Base-by-base conservation (phyloP, 2,329 filamentous ascomycete species). In the Alternaria triticina region DNA sequence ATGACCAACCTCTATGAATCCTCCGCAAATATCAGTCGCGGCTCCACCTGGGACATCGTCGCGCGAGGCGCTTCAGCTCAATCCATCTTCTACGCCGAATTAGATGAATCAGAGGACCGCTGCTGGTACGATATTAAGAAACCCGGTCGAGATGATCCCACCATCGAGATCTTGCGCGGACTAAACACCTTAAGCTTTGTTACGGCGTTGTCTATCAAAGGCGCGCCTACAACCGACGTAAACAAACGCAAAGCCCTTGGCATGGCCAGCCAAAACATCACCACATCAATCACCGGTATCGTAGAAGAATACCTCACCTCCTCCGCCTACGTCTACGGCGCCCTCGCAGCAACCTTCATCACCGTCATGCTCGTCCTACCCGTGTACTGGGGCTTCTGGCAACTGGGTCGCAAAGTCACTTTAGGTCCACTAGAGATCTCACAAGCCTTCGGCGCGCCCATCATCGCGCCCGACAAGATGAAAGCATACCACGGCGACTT, bases 341-440 rank as follows among this genome's bases (percentile, higher is more conserved):
- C 77, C 3, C 65, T 79, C 5, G 72, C 68, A 20, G 72, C 72
- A 12, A 76, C 72, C 11, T 50, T 79, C 33, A 49, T 74, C 50
- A 78, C 74, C n/a, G 64, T 80, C 4, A 27, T 77, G 30, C 70
- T 71, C 62, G 74, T 79, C 1, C 62, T 77, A 1, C 74, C 77
- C n/a, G 71, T 73, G 1, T 79, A 76, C 69, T 79, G 69, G 69
- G 74, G 75, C 15, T 80, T 74, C 70, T 79, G 77, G 78, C 66
- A 79, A 33, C 73, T 79, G 0, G 77, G 77, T 2, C 74, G 78
- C 52, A 73, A 76, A 43, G 76, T 79, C 9, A 75, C 77, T 6
- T 67, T 80, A 0, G 72, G 72, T 13, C 78, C 78, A 6, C 71
- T 80, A 1, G 77, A 79, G 54, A 80, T 80, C 30, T 75, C 76